phyloP scores from a whole-genome alignment of 805 yeast genomes.

The Pichia ethanolica region DNA sequence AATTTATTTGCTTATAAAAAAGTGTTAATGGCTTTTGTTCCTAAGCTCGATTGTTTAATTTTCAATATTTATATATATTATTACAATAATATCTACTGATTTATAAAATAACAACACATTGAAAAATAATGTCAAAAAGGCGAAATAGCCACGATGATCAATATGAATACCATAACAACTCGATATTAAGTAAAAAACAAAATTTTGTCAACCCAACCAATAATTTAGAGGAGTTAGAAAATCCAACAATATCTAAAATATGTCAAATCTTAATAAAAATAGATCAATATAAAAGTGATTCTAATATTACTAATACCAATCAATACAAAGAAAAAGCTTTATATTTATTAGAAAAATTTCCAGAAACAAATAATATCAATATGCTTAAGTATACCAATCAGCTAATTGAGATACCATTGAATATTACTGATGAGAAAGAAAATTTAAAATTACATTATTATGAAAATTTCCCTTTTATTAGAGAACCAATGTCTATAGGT shows the following conservation, averaged over 20 bases:
- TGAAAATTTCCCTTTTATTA: conserved; percentile 11
- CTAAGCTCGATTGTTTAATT: too few relatives aligned
- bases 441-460: conserved; percentile 1
- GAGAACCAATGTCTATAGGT: conserved; percentile 14
- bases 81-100: too few relatives aligned
- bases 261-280: neutral
- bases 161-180: too few relatives aligned
- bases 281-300: neutral
- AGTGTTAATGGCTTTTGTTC: too few relatives aligned
- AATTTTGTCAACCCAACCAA: too few relatives aligned
- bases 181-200: too few relatives aligned
- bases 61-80: too few relatives aligned
- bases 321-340: neutral
- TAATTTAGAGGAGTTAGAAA: neutral
- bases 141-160: too few relatives aligned
- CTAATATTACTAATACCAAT: neutral
- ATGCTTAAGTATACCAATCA: conserved; percentile 11
- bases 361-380: neutral
- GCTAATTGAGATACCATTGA: conserved; percentile 11
- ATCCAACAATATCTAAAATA: neutral
- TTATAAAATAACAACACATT: too few relatives aligned
- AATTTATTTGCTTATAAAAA: too few relatives aligned
- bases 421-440: neutral
- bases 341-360: neutral
- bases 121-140: too few relatives aligned